Conservation (phyloP, 2,329 filamentous ascomycete genomes). For the Corynespora cassiicola region DNA sequence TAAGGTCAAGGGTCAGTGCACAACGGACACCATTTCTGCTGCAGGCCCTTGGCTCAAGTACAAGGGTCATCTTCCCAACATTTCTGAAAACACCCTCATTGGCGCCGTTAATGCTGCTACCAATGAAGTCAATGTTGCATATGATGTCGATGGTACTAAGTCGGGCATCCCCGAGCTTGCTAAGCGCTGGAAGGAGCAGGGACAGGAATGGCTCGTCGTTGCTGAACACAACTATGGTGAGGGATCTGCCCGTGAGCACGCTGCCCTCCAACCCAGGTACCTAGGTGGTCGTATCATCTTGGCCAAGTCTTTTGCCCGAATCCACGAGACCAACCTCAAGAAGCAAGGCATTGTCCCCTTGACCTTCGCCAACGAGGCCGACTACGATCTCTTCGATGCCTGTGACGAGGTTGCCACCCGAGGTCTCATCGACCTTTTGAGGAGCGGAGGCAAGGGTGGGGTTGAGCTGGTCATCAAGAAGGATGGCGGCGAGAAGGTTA, state of each 20-base stretch:
- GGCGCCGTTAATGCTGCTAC: constrained; percentile 92
- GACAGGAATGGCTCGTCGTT: constrained; percentile 87
- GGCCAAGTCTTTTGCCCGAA: constrained; percentile 86
- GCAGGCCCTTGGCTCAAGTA: constrained; percentile 98
- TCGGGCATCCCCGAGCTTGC: constrained; percentile 88
- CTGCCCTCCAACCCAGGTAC: constrained; percentile 88
- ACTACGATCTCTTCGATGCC: constrained; percentile 84
- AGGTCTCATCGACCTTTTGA: constrained; percentile 82
- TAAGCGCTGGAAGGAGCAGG: constrained; percentile 77
- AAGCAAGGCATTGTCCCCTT: constrained; percentile 97
- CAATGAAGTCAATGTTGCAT: constrained; percentile 88
- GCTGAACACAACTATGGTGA: constrained; percentile 98
- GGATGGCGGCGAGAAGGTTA: constrained; percentile 68
- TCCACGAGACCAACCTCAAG: constrained; percentile 96
- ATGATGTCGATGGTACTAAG: constrained; percentile 78
- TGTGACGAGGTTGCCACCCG: constrained; percentile 84
- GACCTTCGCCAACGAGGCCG: constrained; percentile 85
- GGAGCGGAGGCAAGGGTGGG: constrained; percentile 76
- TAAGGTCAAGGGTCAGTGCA: constrained; percentile 98
- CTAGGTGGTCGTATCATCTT: constrained; percentile 85
- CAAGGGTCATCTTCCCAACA: constrained; percentile 98
- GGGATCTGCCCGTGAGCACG: constrained; percentile 87
- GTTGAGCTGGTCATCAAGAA: constrained; percentile 67
- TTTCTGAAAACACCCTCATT: constrained; percentile 95
- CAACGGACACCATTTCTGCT: constrained; percentile 97